These are phyloP conservation scores for Hymenoscyphus linearis DNA, from an alignment of 2,329 filamentous ascomycete species.

Conservation along the genomic window DNA sequence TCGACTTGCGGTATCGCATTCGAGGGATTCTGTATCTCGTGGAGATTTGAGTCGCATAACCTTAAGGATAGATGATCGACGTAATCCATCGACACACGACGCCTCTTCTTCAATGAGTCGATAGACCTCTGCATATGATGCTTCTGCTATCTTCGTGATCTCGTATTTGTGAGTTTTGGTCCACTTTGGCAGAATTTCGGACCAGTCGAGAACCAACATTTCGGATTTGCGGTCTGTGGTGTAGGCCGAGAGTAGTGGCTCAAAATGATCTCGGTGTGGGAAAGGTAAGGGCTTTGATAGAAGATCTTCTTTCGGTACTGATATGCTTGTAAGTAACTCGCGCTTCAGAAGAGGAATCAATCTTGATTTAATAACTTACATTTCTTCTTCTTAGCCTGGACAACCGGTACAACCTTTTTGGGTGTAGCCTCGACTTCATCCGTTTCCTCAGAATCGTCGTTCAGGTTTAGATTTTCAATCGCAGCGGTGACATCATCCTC, in stretches of 20 bases:
- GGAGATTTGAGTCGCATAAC: slow-evolving; percentile 48
- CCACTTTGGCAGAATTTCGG: slow-evolving; percentile 47
- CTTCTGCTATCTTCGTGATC: slow-evolving; percentile 61
- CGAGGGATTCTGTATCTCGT: slow-evolving; percentile 17
- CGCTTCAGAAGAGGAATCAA: neutral
- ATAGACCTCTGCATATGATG: slow-evolving; percentile 62
- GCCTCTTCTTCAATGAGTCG: slow-evolving; percentile 40
- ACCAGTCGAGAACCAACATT: slow-evolving; percentile 37
- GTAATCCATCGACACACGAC: slow-evolving; percentile 25
- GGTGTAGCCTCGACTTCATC: neutral
- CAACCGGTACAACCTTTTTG: neutral
- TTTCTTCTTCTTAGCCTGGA: neutral
- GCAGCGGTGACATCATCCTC: neutral
- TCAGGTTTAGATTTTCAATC: neutral
- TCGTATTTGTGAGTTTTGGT: slow-evolving; percentile 34
- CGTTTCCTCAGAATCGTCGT: neutral
- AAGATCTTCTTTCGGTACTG: neutral
- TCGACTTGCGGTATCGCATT: slow-evolving; percentile 18
- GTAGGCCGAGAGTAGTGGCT: slow-evolving; percentile 17
- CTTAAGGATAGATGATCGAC: slow-evolving; percentile 61
- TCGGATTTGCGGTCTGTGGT: slow-evolving; percentile 12
- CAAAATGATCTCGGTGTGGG: slow-evolving; percentile 7
- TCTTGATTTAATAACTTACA: neutral
- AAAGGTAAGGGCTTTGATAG: neutral
- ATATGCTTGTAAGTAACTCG: neutral